Evolutionary conservation across 768 basidiomycete species (phyloP), one percentile per base, ranked within the genome.

Genomic region (Pisolithus albus): DNA sequence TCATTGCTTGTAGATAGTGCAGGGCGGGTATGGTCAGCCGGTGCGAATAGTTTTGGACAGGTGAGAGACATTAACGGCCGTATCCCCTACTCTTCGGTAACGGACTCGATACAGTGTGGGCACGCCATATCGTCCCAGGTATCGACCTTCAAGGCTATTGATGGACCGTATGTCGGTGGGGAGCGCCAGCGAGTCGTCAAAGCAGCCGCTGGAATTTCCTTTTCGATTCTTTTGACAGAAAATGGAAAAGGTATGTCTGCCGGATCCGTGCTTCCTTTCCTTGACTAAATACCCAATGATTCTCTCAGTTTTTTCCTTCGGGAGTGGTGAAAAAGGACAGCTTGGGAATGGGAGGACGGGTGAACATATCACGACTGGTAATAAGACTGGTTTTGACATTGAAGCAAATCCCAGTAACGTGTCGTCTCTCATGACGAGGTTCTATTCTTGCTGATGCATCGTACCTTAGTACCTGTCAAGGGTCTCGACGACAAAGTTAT

Each of bases 321-420:
- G 95, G 32, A 93, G 89, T 47, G 90, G 84, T 19, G 93, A 96
- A 68, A 84, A 90, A 52, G 95, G 95, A 1, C 94, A 96, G 57
- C 74, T 97, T 0, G 95, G 92, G 0, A 94, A 92, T 64, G 95
- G 94, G 16, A 82, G 82, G 56, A 94, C 92, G 0, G 92, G 94
- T n/a, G 92, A 95, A 67, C 81, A 90, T 34, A 89, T 95, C 52
- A 80, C 84, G 8, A 86, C 87, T 1, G 88, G 87, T 18, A 90
- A 90, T 59, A 92, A 92, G 68, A 81, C 84, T 0, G 83, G 80
- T 10, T 95, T 79, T 60, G 93, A 95, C 61, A 77, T 88, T 18
- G 84, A 91, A 58, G 69, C 73, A 32, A 75, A 80, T 8, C 88
- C 89, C 23, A 72, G 89, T 67, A 87, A 59, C 57, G 76, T 28